phyloP scores from a whole-genome alignment of 192 early-diverging fungal species.

The Podila epicladia region DNA sequence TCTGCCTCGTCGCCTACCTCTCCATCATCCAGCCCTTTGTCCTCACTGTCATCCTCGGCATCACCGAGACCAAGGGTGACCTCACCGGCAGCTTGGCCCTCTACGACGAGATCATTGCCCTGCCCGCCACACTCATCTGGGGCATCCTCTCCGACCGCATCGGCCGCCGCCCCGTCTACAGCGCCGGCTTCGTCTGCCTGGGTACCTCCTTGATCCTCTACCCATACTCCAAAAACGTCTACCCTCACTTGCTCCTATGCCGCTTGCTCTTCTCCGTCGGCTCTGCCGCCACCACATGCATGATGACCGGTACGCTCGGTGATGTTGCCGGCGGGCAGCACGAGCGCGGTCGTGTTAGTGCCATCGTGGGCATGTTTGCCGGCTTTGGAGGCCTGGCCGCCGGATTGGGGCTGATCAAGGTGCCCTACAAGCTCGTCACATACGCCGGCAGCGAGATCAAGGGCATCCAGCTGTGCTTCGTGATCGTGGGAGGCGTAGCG shows the following conservation, averaged over 20 bases:
- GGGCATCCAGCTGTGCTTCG: conserved; percentile 31
- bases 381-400: conserved; percentile 71
- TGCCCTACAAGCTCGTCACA: conserved; percentile 35
- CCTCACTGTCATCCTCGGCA: conserved; percentile 37
- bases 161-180: conserved; percentile 65
- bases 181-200: conserved; percentile 60
- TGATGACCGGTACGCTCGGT: conserved; percentile 74
- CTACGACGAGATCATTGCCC: conserved; percentile 69
- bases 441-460: conserved; percentile 10
- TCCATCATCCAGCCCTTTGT: conserved; percentile 53
- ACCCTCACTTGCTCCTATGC: conserved; percentile 65
- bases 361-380: conserved; percentile 66
- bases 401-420: conserved; percentile 52
- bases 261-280: conserved; percentile 77
- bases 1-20: conserved; percentile 51
- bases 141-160: conserved; percentile 68
- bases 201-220: conserved; percentile 61
- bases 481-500: conserved; percentile 48
- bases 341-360: conserved; percentile 60
- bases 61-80: conserved; percentile 34
- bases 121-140: conserved; percentile 66
- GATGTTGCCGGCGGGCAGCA: conserved; percentile 62
- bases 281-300: conserved; percentile 66
- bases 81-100: conserved; percentile 69
- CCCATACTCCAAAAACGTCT: conserved; percentile 63